Evolutionary conservation across 75 land plant species (phyloP), one percentile per base, ranked within the genome.

Genomic region (Adiantum capillusveneris): DNA sequence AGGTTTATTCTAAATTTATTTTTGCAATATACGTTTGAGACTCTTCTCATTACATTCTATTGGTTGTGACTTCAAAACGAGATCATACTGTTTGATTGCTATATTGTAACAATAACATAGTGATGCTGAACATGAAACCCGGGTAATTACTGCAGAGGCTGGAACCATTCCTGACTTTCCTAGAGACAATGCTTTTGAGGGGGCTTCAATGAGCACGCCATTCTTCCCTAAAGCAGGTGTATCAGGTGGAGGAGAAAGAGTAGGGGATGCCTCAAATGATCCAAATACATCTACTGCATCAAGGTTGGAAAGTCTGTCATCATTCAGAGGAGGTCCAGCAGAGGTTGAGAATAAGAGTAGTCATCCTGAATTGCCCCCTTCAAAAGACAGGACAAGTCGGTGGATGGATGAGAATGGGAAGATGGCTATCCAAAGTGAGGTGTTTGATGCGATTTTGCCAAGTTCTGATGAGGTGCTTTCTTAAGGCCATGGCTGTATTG

Each of bases 391-490:
- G 29, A 14, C 29, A 53, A 53, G 2, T 3, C 13, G 29, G 5
- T 53, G 55, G 55, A 24, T 27, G 25, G 55, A 53, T 24, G 55
- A 53, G 24, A 26, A 53, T 11, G 55, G 55, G 29, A 53, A 53
- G 29, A 24, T 53, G 13, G 55, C 28, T 14, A 53, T 53, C 5
- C 55, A 53, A 22, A 25, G 29, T 53, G 55, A 24, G 21, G 25
- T 53, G 2, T 53, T 24, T 53, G 2, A 53, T 53, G 55, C 55
- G 5, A 27, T 53, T 26, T 26, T 53, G 13, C 29, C 55, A 6
- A 53, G 55, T 53, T 22, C 55, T 53, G 55, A 53, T 53, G 55
- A 53, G 55, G 55, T 53, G 24, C 25, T 6, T 24, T 53, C 14
- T 25, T 1, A 14, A 22, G 13, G 51, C 13, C 18, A 16, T 14